phyloP scores from a whole-genome alignment of 768 basidiomycete species.

The Tubosaeta sp. region DNA sequence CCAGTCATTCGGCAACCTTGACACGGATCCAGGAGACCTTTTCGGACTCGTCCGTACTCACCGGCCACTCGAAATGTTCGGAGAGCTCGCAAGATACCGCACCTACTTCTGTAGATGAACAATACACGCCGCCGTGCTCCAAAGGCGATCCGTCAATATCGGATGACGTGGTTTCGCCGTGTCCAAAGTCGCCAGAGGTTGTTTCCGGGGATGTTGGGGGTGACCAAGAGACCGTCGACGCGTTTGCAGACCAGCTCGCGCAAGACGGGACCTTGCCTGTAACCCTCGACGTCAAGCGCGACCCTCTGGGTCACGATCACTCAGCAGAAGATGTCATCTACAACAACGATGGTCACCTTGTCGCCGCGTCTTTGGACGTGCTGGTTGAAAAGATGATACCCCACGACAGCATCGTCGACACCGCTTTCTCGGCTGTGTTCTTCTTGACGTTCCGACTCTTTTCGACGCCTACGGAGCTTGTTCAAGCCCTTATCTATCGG shows the following conservation, averaged over 20 bases:
- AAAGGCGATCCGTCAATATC: slow-evolving; percentile 24
- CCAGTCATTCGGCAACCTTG: slow-evolving; percentile 17
- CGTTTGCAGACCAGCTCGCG: slow-evolving; percentile 52
- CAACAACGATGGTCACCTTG: slow-evolving; percentile 84
- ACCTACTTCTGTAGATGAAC: slow-evolving; percentile 48
- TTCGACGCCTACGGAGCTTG: slow-evolving; percentile 70
- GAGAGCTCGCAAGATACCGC: slow-evolving; percentile 44
- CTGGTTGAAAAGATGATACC: slow-evolving; percentile 98
- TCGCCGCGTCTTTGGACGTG: slow-evolving; percentile 84
- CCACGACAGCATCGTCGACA: slow-evolving; percentile 85
- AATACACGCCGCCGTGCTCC: slow-evolving; percentile 30
- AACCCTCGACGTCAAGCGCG: slow-evolving; percentile 37
- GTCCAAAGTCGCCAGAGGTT: slow-evolving; percentile 36
- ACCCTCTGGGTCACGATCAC: slow-evolving; percentile 66
- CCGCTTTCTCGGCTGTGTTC: slow-evolving; percentile 84
- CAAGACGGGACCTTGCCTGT: slow-evolving; percentile 49
- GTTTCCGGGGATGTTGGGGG: slow-evolving; percentile 50
- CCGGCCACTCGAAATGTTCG: slow-evolving; percentile 43
- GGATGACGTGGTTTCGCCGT: slow-evolving; percentile 28
- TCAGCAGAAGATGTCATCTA: slow-evolving; percentile 80
- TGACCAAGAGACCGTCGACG: slow-evolving; percentile 27
- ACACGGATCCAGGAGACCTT: slow-evolving; percentile 37
- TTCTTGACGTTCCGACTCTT: slow-evolving; percentile 95
- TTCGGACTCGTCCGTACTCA: slow-evolving; percentile 46
- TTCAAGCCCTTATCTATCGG: slow-evolving; percentile 72